Conservation (phyloP, 768 basidiomycete genomes). For the Ephemerocybe angulata region DNA sequence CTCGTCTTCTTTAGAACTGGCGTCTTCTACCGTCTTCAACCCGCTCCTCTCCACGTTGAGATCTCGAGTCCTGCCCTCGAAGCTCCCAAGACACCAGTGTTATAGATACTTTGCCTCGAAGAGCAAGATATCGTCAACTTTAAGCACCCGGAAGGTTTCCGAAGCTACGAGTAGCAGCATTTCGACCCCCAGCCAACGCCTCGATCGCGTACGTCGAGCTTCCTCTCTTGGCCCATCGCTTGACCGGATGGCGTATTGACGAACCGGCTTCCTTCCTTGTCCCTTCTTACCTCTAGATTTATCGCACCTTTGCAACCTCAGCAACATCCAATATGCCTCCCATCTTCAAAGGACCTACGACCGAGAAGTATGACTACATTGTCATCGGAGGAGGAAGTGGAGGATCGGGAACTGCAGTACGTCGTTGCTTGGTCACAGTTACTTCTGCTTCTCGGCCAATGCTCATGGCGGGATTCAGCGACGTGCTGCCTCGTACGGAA, state of each 20-base stretch:
- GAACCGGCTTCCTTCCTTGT: background rate
- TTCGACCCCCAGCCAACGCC: conserved; percentile 1
- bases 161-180: background rate
- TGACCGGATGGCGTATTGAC: background rate
- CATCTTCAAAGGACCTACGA: conserved; percentile 54
- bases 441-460: too few relatives aligned
- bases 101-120: too few relatives aligned
- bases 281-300: conserved; percentile 10
- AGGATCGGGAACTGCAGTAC: conserved; percentile 82
- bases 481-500: conserved; percentile 87
- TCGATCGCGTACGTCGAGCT: conserved; percentile 5
- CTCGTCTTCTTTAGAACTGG: background rate
- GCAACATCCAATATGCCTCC: conserved; percentile 59
- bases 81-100: too few relatives aligned
- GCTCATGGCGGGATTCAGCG: too few relatives aligned
- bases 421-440: conserved; percentile 20
- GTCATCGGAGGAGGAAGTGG: conserved; percentile 94
- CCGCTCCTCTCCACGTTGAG: background rate
- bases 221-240: background rate
- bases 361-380: conserved; percentile 76
- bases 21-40: background rate
- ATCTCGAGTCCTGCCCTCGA: background rate
- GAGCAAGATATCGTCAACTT: background rate
- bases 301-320: conserved; percentile 9
- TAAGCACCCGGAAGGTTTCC: background rate